Evolutionary conservation across 352 stramenopile species (phyloP).

Genomic region (Phytophthora ohioensis): DNA sequence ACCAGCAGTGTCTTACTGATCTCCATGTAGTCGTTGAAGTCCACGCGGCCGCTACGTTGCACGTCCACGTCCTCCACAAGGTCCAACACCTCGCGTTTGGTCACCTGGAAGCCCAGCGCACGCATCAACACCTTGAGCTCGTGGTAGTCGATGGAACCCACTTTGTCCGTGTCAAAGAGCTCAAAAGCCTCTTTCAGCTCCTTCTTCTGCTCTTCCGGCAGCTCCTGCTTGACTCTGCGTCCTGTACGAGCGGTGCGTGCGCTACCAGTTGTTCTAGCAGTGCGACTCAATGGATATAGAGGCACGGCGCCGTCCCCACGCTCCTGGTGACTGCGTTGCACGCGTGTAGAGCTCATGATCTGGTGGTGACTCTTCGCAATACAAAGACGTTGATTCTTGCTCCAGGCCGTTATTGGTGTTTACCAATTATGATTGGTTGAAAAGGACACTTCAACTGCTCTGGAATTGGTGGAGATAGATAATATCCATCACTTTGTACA

Average conservation of each 20-base stretch:
- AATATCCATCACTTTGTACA: constrained; percentile 6
- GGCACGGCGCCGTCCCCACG: constrained; percentile 36
- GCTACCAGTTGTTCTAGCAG: constrained; percentile 17
- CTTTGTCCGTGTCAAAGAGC: constrained; percentile 94
- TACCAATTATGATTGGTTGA: constrained; percentile 24
- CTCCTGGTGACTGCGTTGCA: constrained; percentile 44
- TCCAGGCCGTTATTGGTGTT: constrained; percentile 11
- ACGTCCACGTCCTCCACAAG: constrained; percentile 93
- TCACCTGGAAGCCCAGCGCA: constrained; percentile 93
- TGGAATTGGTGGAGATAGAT: constrained; percentile 24
- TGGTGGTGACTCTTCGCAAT: constrained; percentile 35
- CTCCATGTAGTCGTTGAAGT: constrained; percentile 93
- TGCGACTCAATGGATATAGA: constrained; percentile 31
- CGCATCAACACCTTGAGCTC: constrained; percentile 96
- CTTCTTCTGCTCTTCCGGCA: constrained; percentile 86
- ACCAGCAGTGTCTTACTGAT: constrained; percentile 74
- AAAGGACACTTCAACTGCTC: constrained; percentile 3
- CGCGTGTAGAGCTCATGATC: constrained; percentile 37
- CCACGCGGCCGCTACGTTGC: constrained; percentile 81
- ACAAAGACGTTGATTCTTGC: constrained; percentile 1
- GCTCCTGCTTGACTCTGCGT: constrained; percentile 72
- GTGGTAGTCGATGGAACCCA: constrained; percentile 92
- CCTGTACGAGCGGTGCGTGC: constrained; percentile 16
- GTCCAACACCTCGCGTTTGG: constrained; percentile 89
- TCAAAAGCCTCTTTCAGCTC: constrained; percentile 94